Conservation (phyloP, 2,329 filamentous ascomycete species). For the Colletotrichum sp. region DNA sequence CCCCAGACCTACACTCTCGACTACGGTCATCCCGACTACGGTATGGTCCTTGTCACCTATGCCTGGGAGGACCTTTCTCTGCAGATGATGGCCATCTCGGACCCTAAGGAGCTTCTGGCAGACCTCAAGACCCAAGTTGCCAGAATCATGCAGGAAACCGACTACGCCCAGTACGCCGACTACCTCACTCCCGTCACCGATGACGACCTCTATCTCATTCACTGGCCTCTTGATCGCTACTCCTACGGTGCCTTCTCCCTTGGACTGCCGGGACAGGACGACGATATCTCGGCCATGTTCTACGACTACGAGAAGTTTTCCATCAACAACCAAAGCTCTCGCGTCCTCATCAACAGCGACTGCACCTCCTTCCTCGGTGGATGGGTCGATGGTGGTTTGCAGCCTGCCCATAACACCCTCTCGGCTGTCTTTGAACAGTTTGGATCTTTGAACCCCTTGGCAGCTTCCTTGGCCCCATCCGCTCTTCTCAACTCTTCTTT, state of each 20-base stretch:
- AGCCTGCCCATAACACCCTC: neutral
- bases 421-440: neutral
- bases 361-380: conserved; percentile 3
- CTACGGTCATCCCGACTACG: neutral
- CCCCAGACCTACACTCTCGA: neutral
- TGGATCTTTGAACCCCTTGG: neutral
- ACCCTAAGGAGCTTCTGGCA: neutral
- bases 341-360: neutral
- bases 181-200: neutral
- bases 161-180: neutral
- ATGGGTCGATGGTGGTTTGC: neutral
- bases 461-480: neutral
- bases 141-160: neutral
- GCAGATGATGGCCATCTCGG: neutral
- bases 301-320: neutral
- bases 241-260: neutral
- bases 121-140: neutral
- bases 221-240: conserved; percentile 1
- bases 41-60: neutral
- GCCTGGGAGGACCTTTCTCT: neutral
- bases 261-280: neutral
- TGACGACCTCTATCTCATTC: neutral
- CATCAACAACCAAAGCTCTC: neutral
- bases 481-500: neutral
- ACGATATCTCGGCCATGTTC: neutral